Conservation (phyloP, 129 eudicot species). For the Lactuca sativa region DNA sequence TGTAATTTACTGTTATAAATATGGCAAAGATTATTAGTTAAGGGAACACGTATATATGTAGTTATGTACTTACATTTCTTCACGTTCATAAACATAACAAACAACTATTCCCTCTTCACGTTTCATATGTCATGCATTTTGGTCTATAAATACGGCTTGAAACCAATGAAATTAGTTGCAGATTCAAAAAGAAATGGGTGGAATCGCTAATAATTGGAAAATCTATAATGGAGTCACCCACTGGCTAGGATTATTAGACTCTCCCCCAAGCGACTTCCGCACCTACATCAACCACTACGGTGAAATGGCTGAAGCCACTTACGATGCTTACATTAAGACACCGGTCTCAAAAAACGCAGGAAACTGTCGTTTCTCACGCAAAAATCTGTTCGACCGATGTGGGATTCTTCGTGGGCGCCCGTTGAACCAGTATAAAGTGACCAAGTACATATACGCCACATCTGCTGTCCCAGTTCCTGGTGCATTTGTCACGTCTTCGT, state of each 20-base stretch:
- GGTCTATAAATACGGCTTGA: neutral
- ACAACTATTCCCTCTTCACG: neutral
- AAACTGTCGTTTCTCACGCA: slow-evolving; percentile 28
- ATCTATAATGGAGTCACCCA: slow-evolving; percentile 17
- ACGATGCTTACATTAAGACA: slow-evolving; percentile 46
- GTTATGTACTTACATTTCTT: no score
- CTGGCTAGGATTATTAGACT: slow-evolving; percentile 20
- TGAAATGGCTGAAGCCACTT: slow-evolving; percentile 50
- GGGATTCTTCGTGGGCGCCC: slow-evolving; percentile 43
- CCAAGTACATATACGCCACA: slow-evolving; percentile 40
- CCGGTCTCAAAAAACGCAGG: slow-evolving; percentile 47
- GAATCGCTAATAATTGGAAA: slow-evolving; percentile 27
- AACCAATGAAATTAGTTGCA: neutral
- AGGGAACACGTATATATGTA: neutral
- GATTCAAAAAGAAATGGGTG: neutral
- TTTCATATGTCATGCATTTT: slow-evolving; percentile 10
- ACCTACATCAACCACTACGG: slow-evolving; percentile 50
- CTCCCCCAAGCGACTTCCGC: slow-evolving; percentile 15
- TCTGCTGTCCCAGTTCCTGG: slow-evolving; percentile 37
- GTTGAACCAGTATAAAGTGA: slow-evolving; percentile 26
- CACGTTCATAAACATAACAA: no score
- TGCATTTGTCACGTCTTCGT: slow-evolving; percentile 38
- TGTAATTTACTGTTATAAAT: no score
- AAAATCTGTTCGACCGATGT: slow-evolving; percentile 26
- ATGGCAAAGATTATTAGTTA: no score